Base-by-base conservation (phyloP, 2,329 filamentous ascomycete species). In the Botrytis porri region DNA sequence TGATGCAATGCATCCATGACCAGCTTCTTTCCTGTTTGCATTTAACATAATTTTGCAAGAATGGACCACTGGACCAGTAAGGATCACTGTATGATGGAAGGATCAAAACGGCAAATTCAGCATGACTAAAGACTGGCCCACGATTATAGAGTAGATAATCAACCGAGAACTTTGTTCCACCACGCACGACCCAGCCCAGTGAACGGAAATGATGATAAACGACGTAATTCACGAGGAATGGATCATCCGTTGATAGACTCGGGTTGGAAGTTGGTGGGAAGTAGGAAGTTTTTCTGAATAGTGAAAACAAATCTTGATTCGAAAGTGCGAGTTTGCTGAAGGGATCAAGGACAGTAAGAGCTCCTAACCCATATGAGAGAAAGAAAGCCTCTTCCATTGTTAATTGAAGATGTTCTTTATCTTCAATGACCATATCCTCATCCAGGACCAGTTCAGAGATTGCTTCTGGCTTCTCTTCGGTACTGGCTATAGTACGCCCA, bases 141-240 rank as follows among this genome's bases (percentile, higher is more conserved):
- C 94, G 91, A 73, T 94, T 91, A 83, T 99, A 99, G 12, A 99
- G 87, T n/a, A 99, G 85, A 85, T 93, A 98, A 82, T 99, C 96
- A 16, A 94, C 93, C 35, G 93, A 93, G 78, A 99, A 99, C 80
- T 99, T 99, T 81, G 97, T 91, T 51, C 96, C 97, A 8, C 93
- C 90, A 22, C 97, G 91, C 0, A 97, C 92, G 1, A 98, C 93
- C 95, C 96, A 99, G 37, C 96, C 96, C 0, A 98, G 86, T 0
- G 94, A 97, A 54, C 96, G 92, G 83, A 97, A 99, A 81, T 99
- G 95, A 80, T 99, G 96, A 81, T 97, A 99, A 29, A 93, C 93
- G 20, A 90, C 90, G 79, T 98, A 99, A 73, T 93, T 91, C 0
- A 97, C 82, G 32, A 98, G 84, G 82, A 99, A 99, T 0, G 89